These are phyloP conservation scores for Ailanthus altissimus DNA, from an alignment of 345 rosid species.

Conservation along the genomic window DNA sequence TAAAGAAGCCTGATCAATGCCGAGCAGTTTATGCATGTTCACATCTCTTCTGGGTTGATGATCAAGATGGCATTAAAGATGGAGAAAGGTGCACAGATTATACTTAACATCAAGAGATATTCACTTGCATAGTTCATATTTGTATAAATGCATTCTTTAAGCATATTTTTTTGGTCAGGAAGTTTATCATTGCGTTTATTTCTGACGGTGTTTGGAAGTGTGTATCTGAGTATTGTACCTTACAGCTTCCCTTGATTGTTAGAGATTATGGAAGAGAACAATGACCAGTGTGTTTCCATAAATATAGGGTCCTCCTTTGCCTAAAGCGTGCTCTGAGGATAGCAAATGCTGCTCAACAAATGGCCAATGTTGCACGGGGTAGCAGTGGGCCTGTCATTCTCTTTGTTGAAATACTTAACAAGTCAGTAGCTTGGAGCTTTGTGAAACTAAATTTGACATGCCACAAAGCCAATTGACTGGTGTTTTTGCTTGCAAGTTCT, in stretches of 20 bases:
- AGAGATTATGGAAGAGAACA: background rate
- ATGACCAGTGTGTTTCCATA: background rate
- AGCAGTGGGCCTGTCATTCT: conserved; percentile 75
- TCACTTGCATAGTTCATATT: background rate
- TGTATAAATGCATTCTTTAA: background rate
- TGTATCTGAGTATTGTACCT: background rate
- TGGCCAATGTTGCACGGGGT: conserved; percentile 73
- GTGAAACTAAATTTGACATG: conserved; percentile 8
- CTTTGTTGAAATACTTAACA: conserved; percentile 84
- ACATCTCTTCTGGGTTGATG: conserved; percentile 90
- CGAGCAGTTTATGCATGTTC: conserved; percentile 93
- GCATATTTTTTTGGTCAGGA: background rate
- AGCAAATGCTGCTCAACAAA: conserved; percentile 92
- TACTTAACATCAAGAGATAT: background rate
- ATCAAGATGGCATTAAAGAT: conserved; percentile 61
- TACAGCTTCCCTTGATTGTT: background rate
- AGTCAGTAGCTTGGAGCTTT: conserved; percentile 42
- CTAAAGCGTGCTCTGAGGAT: conserved; percentile 83
- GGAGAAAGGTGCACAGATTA: conserved; percentile 67
- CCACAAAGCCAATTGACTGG: background rate
- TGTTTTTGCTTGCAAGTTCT: background rate
- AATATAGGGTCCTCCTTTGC: conserved; percentile 74
- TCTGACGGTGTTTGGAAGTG: background rate
- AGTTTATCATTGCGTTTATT: background rate
- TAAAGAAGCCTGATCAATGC: conserved; percentile 95